Conservation (phyloP, 208 protist species). For the Trichomonas gallinae region DNA sequence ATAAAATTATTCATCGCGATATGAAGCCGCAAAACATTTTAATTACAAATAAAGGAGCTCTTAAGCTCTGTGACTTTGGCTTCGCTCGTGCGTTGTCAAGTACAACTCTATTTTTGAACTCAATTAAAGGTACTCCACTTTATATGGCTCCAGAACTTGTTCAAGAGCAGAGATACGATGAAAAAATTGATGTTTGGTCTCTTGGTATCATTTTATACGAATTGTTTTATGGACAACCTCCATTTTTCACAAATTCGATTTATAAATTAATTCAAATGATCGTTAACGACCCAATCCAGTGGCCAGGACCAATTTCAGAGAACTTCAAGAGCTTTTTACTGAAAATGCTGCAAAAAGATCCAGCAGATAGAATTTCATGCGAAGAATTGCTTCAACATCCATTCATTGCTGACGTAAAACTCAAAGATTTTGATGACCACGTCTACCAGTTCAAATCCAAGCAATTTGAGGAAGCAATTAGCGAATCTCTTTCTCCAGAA, state of each 20-base stretch:
- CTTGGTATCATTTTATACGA: slow-evolving; percentile 93
- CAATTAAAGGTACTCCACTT: slow-evolving; percentile 65
- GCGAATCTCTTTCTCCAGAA: background rate
- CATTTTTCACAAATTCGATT: slow-evolving; percentile 83
- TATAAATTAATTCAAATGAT: slow-evolving; percentile 82
- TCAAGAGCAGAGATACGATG: slow-evolving; percentile 47
- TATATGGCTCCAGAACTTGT: slow-evolving; percentile 86
- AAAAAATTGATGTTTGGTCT: slow-evolving; percentile 75
- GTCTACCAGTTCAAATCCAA: background rate
- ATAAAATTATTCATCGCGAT: slow-evolving; percentile 83
- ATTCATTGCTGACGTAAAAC: background rate
- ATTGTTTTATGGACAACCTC: slow-evolving; percentile 74
- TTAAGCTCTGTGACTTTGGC: slow-evolving; percentile 92
- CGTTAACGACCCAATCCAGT: slow-evolving; percentile 37
- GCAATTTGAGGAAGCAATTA: background rate
- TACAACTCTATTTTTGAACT: slow-evolving; percentile 77
- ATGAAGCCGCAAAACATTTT: slow-evolving; percentile 78
- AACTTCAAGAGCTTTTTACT: background rate
- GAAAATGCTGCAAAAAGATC: slow-evolving; percentile 6
- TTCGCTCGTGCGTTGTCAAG: slow-evolving; percentile 67
- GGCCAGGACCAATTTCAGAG: background rate
- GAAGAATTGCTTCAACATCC: background rate
- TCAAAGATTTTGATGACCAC: background rate
- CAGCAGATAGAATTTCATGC: background rate
- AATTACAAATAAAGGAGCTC: slow-evolving; percentile 46